Evolutionary conservation across 1,139 yeast genomes (phyloP).

Genomic region (Kazachstania sp.): DNA sequence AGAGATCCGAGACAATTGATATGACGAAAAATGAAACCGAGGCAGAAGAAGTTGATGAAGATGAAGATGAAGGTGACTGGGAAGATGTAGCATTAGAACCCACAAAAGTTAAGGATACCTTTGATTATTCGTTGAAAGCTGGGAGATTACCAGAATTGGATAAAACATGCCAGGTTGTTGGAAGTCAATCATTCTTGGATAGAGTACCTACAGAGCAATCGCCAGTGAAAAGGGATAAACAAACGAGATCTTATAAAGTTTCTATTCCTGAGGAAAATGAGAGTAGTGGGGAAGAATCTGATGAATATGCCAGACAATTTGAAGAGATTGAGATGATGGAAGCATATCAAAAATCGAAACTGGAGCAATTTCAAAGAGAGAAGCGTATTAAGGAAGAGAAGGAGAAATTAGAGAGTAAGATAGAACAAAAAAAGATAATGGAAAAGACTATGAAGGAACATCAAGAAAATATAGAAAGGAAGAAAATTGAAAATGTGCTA

Average conservation of each 20-base stretch:
- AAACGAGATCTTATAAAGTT: conserved; percentile 2
- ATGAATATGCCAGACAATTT: conserved; percentile 15
- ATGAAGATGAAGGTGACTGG: conserved; percentile 43
- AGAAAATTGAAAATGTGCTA: too few species aligned
- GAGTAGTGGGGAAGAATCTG: conserved; percentile 9
- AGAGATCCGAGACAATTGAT: conserved; percentile 21
- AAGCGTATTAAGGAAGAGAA: conserved; percentile 2
- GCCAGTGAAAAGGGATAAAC: conserved; percentile 12
- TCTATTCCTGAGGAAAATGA: conserved; percentile 11
- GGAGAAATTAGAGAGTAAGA: background rate
- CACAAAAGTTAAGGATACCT: conserved; percentile 17
- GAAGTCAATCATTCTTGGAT: conserved; percentile 29
- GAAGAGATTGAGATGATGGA: conserved; percentile 36
- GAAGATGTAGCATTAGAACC: conserved; percentile 47
- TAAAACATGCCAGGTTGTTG: conserved; percentile 12
- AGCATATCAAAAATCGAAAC: conserved; percentile 42
- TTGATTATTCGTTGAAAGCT: conserved; percentile 35
- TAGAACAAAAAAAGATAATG: background rate
- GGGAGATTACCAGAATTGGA: conserved; percentile 31
- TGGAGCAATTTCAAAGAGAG: conserved; percentile 7
- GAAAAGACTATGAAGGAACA: background rate
- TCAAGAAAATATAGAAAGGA: background rate
- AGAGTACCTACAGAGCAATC: conserved; percentile 18
- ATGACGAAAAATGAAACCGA: conserved; percentile 23
- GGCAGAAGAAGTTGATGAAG: conserved; percentile 21